Percentiles rank a stretch among this genome's conserved stretches.
These are phyloP conservation scores for Vaccinium vitisidaea DNA, from an alignment of 148 eudicot genomes.

Conservation along the genomic window DNA sequence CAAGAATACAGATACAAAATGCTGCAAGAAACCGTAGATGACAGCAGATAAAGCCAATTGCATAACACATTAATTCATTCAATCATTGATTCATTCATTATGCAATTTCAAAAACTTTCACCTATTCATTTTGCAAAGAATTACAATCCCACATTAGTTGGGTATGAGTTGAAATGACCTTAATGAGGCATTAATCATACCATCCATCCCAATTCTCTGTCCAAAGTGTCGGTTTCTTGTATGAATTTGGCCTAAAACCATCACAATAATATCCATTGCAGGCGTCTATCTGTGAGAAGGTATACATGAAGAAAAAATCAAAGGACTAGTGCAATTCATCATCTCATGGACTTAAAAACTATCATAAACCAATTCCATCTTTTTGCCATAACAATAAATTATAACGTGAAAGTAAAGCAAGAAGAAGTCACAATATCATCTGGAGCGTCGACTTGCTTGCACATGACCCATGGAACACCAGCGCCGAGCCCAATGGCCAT, in stretches of 20 bases:
- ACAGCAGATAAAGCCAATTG: neutral
- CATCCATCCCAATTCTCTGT: constrained; percentile 99
- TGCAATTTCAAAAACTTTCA: neutral
- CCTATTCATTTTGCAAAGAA: neutral
- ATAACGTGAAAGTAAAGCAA: constrained; percentile 8
- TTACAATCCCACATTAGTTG: no score
- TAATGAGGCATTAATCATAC: constrained; percentile 38
- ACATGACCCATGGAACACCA: constrained; percentile 99
- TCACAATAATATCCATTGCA: constrained; percentile 98
- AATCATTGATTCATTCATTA: neutral
- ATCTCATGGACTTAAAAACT: neutral
- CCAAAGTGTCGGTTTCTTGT: constrained; percentile 83
- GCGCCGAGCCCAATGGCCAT: constrained; percentile 90
- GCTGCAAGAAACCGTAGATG: constrained; percentile 1
- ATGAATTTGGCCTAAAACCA: constrained; percentile 79
- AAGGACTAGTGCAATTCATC: neutral
- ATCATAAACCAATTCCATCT: neutral
- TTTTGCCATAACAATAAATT: neutral
- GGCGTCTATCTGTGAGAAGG: constrained; percentile 65
- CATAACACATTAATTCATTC: neutral
- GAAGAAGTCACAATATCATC: constrained; percentile 59
- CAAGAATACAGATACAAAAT: neutral
- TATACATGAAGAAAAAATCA: constrained; percentile 4
- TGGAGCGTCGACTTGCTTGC: constrained; percentile 95
- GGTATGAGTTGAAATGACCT: neutral